Conservation (phyloP, 108 stramenopile species). For the Conticribra guillardii region DNA sequence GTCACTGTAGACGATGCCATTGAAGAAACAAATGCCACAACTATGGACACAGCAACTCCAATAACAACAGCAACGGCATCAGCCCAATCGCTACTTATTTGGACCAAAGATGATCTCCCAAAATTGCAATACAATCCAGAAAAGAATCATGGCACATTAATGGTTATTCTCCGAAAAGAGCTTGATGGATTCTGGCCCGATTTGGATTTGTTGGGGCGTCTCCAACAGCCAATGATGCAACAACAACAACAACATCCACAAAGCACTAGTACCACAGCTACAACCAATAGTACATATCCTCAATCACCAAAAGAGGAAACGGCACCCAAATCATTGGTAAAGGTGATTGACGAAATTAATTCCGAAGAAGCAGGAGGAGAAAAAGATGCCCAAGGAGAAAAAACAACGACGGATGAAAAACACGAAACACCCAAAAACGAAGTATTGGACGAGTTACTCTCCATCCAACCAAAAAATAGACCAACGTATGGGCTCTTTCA, state of each 20-base stretch:
- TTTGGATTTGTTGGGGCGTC: slow-evolving; percentile 70
- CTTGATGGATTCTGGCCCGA: slow-evolving; percentile 77
- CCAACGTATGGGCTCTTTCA: slow-evolving; percentile 73
- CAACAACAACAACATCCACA: slow-evolving; percentile 2
- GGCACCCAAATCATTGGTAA: slow-evolving; percentile 20
- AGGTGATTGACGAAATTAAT: slow-evolving; percentile 12
- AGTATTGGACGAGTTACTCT: slow-evolving; percentile 27
- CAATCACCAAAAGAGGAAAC: too few relatives aligned
- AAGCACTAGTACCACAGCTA: background rate
- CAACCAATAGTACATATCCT: too few relatives aligned
- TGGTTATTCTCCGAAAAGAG: slow-evolving; percentile 46
- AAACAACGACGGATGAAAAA: slow-evolving; percentile 2
- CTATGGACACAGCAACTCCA: too few relatives aligned
- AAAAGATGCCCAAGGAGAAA: too few relatives aligned
- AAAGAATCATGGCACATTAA: slow-evolving; percentile 48
- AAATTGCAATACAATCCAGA: slow-evolving; percentile 48
- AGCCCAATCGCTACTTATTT: background rate
- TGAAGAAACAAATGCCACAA: too few relatives aligned
- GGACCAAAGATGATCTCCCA: slow-evolving; percentile 50
- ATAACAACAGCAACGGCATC: too few relatives aligned
- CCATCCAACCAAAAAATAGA: slow-evolving; percentile 18
- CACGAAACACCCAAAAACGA: slow-evolving; percentile 5
- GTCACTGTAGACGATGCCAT: background rate
- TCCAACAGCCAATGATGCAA: slow-evolving; percentile 54
- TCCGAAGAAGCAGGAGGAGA: slow-evolving; percentile 9